Percentiles rank a stretch among this genome's conserved stretches.
phyloP scores from a whole-genome alignment of 768 basidiomycete species.

The Ramaria sp. region DNA sequence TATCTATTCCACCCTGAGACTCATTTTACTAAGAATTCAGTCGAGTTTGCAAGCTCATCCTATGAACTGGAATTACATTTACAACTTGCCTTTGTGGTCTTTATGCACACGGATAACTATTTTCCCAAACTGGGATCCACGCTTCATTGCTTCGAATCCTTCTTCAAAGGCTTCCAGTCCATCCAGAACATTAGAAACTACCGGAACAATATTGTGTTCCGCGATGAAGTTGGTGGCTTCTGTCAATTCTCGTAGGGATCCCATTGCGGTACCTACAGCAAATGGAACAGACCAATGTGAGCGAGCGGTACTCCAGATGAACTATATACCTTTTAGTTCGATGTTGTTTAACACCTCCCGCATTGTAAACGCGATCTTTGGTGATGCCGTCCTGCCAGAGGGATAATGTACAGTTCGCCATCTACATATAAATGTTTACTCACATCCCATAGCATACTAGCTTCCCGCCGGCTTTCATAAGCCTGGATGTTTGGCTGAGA shows the following conservation, averaged over 20 bases:
- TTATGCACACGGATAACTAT: slow-evolving; percentile 45
- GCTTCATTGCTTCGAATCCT: slow-evolving; percentile 58
- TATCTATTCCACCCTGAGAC: too few relatives aligned
- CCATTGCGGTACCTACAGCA: slow-evolving; percentile 69
- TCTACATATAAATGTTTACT: slow-evolving; percentile 12
- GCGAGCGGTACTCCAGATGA: neutral
- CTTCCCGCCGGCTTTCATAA: slow-evolving; percentile 46
- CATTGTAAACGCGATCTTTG: slow-evolving; percentile 62
- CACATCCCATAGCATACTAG: slow-evolving; percentile 63
- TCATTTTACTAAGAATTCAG: too few relatives aligned
- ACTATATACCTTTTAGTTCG: slow-evolving; percentile 49
- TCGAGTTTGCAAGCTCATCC: too few relatives aligned
- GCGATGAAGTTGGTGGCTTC: slow-evolving; percentile 63
- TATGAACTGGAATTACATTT: too few relatives aligned
- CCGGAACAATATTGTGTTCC: slow-evolving; percentile 55
- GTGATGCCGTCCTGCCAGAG: slow-evolving; percentile 44
- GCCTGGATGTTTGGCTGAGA: slow-evolving; percentile 33
- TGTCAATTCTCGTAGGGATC: slow-evolving; percentile 61
- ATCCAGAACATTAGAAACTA: slow-evolving; percentile 59
- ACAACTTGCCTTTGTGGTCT: neutral
- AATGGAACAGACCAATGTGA: neutral
- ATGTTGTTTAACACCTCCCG: slow-evolving; percentile 66
- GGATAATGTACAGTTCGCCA: neutral
- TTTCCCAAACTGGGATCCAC: slow-evolving; percentile 69
- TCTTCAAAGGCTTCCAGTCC: slow-evolving; percentile 54